phyloP scores from a whole-genome alignment of 2,329 filamentous ascomycete genomes.

The Scleromitrula shiraiana region DNA sequence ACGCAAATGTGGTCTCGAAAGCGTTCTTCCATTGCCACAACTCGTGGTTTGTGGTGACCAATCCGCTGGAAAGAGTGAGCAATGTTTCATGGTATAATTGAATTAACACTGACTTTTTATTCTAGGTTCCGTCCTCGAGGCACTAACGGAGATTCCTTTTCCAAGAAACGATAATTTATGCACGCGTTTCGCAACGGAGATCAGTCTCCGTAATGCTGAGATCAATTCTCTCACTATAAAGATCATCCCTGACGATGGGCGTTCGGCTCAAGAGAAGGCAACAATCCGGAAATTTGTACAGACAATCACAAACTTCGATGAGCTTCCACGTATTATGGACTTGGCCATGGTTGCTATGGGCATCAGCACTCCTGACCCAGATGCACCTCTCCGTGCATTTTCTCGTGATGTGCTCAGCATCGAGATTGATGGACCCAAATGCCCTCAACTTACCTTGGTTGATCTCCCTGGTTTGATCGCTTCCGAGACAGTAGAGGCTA shows the following conservation, averaged over 20 bases:
- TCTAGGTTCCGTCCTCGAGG: slow-evolving; percentile 48
- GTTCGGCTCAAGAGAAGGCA: slow-evolving; percentile 40
- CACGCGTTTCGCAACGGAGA: slow-evolving; percentile 46
- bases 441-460: slow-evolving; percentile 27
- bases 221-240: slow-evolving; percentile 43
- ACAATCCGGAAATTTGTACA: slow-evolving; percentile 31
- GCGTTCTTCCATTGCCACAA: neutral
- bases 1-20: slow-evolving; percentile 36
- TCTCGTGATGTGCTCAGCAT: slow-evolving; percentile 25
- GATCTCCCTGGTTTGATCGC: slow-evolving; percentile 31
- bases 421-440: slow-evolving; percentile 19
- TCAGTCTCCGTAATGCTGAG: slow-evolving; percentile 31
- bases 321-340: slow-evolving; percentile 26
- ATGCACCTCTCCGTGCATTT: slow-evolving; percentile 15
- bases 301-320: slow-evolving; percentile 21
- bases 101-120: neutral
- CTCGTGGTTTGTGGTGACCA: slow-evolving; percentile 4
- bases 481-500: slow-evolving; percentile 20
- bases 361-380: slow-evolving; percentile 8
- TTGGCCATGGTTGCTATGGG: slow-evolving; percentile 24
- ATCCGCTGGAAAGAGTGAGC: slow-evolving; percentile 45
- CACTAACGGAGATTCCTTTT: slow-evolving; percentile 54
- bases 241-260: slow-evolving; percentile 46
- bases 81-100: too few relatives aligned
- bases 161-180: slow-evolving; percentile 52